Evolutionary conservation across 2,329 filamentous ascomycete genomes (phyloP).

Genomic region (Nemania abortiva): DNA sequence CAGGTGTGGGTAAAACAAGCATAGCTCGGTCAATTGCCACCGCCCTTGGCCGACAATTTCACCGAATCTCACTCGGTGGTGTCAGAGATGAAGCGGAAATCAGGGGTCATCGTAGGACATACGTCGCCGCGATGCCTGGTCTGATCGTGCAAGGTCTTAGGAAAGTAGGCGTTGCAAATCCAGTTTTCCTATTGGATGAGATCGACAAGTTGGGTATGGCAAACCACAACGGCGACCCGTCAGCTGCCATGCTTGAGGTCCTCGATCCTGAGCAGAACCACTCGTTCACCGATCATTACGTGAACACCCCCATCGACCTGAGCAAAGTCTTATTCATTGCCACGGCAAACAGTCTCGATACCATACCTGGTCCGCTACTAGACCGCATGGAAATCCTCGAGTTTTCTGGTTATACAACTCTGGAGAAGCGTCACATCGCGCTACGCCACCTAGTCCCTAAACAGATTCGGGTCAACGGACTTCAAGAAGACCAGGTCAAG

Average conservation of each 20-base stretch:
- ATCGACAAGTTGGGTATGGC: slow-evolving; percentile 95
- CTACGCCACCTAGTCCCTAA: slow-evolving; percentile 94
- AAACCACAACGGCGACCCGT: slow-evolving; percentile 95
- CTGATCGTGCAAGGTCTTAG: slow-evolving; percentile 92
- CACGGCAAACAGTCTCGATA: slow-evolving; percentile 94
- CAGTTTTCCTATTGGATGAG: slow-evolving; percentile 94
- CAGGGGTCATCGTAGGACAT: slow-evolving; percentile 91
- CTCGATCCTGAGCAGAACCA: slow-evolving; percentile 97
- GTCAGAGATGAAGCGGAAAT: slow-evolving; percentile 98
- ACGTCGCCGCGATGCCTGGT: slow-evolving; percentile 99
- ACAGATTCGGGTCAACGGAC: slow-evolving; percentile 90
- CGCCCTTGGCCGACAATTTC: slow-evolving; percentile 93
- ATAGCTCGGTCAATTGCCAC: slow-evolving; percentile 93
- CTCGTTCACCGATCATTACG: slow-evolving; percentile 94
- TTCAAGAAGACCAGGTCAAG: slow-evolving; percentile 78
- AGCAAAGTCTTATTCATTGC: slow-evolving; percentile 98
- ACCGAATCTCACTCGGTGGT: slow-evolving; percentile 94
- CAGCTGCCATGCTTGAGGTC: slow-evolving; percentile 97
- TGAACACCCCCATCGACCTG: slow-evolving; percentile 94
- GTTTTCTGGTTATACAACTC: slow-evolving; percentile 93
- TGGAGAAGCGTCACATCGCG: slow-evolving; percentile 97
- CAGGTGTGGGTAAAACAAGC: slow-evolving; percentile 95
- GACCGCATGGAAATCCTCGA: slow-evolving; percentile 98
- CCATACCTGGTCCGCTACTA: slow-evolving; percentile 91
- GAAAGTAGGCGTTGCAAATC: slow-evolving; percentile 95